Evolutionary conservation across 768 basidiomycete species (phyloP), one percentile per base, ranked within the genome.

Genomic region (Cyathus striatus): DNA sequence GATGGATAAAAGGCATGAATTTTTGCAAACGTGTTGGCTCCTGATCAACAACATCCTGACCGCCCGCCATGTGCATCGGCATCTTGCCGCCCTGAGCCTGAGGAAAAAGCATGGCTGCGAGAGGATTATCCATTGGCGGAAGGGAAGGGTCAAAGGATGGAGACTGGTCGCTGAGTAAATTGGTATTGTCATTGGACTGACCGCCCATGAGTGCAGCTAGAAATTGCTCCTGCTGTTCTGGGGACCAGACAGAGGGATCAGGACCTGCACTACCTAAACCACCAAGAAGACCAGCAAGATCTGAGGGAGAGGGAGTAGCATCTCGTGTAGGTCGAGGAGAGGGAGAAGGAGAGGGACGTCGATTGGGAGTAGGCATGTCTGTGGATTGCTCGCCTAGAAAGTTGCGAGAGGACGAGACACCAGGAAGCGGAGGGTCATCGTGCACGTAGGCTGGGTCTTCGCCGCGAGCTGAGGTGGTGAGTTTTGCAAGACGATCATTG

Each of bases 401-500:
- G 32, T 58, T 56, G 34, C 58, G 60, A 1, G 60, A 48, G 16
- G 22, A 25, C 5, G 40, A 17, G 26, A 41, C 14, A 30, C 32
- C 32, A 7, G 40, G 17, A 16, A 41, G 26, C 26, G 40, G 40
- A 12, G 40, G 40, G 32, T 41, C 40, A 42, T 76, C 66, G 51
- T 72, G 73, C 41, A 73, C 58, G 53, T 75, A 81, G 9, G 69
- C 68, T 3, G 78, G 66, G 44, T 88, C 84, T 39, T 86, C 85
- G 17, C 88, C 76, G 25, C 84, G 76, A 10, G 75, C 73, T 3
- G 82, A 83, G 2, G 82, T 83, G 3, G 89, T 88, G 34, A 91
- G 74, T 54, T 81, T 89, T 23, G 85, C 81, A 33, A 91, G 78
- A 42, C 88, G 77, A 68, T 89, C 86, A 22, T 68, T 69, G 12